Evolutionary conservation across 768 basidiomycete species (phyloP), one percentile per base, ranked within the genome.

Genomic region (Multifurca ochricompacta): DNA sequence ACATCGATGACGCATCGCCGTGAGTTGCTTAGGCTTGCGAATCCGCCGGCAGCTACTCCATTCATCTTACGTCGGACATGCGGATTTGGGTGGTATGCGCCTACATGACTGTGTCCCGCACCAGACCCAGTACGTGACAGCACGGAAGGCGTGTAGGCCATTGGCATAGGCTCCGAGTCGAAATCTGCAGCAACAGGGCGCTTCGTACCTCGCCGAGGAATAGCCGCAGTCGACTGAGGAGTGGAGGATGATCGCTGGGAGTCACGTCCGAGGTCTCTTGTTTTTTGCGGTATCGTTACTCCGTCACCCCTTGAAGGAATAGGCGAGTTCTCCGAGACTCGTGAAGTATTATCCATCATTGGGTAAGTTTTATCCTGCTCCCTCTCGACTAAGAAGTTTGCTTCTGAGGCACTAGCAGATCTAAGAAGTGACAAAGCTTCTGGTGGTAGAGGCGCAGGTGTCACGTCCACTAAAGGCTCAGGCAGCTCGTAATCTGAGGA

Each of bases 111-210:
- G 60, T 51, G 43, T 11, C 51, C 59, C 11, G 43, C 23, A 13
- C 56, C 57, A 27, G 60, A 61, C 11, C 55, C 47, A 25, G 60
- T 40, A 31, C 58, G 60, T 28, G 58, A 59, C 14, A 37, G 31
- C 34, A 28, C 30, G 34, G 52, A 50, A 2, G 43, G 42, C 6
- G 65, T 61, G 23, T 47, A 47, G 43, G 62, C 51, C 16, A 61
- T 66, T 53, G 55, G 61, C 62, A 37, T 18, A 35, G 45, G 68
- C 41, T 48, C 67, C 56, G 70, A 63, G 39, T 87, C 86, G 60
- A 91, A 91, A 68, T 91, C 88, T 27, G 87, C 80, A 14, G 88
- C 88, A 3, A 90, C 87, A 3, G 88, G 87, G 41, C 88, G 81
- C 65, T 82, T 87, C 39, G 72, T 66, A 23, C 77, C 77, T 28